Evolutionary conservation across 257 asterid genomes (phyloP).

Genomic region (Plantago major): DNA sequence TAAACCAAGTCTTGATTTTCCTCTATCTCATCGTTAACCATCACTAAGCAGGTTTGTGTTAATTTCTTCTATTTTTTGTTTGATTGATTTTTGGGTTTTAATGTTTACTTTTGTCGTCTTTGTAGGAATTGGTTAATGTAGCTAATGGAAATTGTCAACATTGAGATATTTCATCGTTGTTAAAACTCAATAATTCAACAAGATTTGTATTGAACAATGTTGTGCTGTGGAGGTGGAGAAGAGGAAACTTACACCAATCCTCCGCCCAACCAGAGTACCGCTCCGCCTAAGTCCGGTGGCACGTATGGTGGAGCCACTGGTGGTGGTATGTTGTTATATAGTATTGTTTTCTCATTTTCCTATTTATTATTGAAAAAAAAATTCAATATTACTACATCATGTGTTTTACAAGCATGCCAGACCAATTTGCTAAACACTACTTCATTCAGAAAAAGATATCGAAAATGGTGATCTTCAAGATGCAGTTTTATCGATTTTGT

Average conservation of each 20-base stretch:
- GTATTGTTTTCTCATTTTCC: background rate
- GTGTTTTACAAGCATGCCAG: background rate
- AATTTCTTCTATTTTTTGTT: background rate
- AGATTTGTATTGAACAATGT: constrained; percentile 31
- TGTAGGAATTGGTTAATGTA: background rate
- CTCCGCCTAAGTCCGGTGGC: constrained; percentile 63
- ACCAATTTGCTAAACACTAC: too few relatives aligned
- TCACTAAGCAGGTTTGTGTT: too few relatives aligned
- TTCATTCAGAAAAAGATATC: too few relatives aligned
- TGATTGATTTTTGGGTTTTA: background rate
- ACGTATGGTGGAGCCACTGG: constrained; percentile 54
- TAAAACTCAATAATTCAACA: background rate
- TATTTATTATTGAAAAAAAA: background rate
- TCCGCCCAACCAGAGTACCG: constrained; percentile 60
- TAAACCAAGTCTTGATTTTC: background rate
- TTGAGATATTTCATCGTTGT: background rate
- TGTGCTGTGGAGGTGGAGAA: constrained; percentile 92
- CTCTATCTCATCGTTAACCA: background rate
- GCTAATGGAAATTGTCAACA: background rate
- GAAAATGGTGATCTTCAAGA: too few relatives aligned
- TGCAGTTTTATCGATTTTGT: too few relatives aligned
- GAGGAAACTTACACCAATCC: constrained; percentile 65
- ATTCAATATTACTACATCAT: background rate
- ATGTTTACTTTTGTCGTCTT: background rate
- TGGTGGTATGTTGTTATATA: constrained; percentile 35